Evolutionary conservation across 176 grass and related monocot genomes (phyloP).

Genomic region (Aegilops longissima): DNA sequence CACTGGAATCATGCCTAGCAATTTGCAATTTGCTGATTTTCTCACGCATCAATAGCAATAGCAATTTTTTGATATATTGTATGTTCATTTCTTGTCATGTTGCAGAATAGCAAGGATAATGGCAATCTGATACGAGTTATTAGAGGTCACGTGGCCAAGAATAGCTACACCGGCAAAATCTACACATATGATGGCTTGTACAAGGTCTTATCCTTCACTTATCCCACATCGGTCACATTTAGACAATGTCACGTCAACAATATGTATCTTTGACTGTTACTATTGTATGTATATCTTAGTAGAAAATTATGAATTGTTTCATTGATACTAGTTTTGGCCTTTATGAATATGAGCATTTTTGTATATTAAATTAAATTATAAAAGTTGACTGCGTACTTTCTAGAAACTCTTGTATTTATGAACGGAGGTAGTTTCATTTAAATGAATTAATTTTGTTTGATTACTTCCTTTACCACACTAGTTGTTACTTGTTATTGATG

Average conservation of each 20-base stretch:
- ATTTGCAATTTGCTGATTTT: neutral
- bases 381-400: neutral
- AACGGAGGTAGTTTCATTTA: neutral
- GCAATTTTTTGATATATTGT: neutral
- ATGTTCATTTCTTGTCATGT: neutral
- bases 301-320: neutral
- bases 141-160: slow-evolving; percentile 58
- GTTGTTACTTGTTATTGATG: neutral
- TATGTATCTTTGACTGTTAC: neutral
- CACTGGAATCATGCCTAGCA: neutral
- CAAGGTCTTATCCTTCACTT: slow-evolving; percentile 48
- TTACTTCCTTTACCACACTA: neutral
- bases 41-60: neutral
- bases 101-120: slow-evolving; percentile 69
- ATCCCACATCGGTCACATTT: neutral
- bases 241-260: too few species aligned
- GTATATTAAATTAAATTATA: neutral
- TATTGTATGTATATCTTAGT: neutral
- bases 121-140: slow-evolving; percentile 64
- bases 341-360: neutral
- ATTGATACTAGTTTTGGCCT: neutral
- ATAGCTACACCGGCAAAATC: slow-evolving; percentile 77
- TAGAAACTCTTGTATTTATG: neutral
- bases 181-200: slow-evolving; percentile 95
- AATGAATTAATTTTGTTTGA: neutral